Evolutionary conservation across 352 stramenopile genomes (phyloP).

Genomic region (Phytophthora chlamydospora): DNA sequence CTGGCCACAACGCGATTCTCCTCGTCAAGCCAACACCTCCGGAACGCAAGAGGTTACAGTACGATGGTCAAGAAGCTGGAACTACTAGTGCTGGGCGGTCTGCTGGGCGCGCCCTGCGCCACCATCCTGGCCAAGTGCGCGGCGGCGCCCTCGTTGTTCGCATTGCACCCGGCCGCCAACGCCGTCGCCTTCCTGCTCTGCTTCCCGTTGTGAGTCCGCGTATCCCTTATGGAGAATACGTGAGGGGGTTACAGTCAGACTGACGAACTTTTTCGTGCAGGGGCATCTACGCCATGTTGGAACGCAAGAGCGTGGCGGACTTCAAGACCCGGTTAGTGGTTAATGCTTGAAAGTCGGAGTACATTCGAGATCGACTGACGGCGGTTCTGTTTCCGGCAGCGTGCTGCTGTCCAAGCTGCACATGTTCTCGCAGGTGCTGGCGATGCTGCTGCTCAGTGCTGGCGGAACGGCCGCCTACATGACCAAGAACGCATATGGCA

Average conservation of each 20-base stretch:
- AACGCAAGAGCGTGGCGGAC: slow-evolving; percentile 54
- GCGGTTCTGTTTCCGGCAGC: slow-evolving; percentile 12
- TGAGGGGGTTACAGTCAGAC: no score
- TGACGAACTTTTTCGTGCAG: slow-evolving; percentile 16
- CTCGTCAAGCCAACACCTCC: slow-evolving; percentile 1
- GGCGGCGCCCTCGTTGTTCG: slow-evolving; percentile 51
- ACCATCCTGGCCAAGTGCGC: slow-evolving; percentile 51
- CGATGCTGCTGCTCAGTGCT: slow-evolving; percentile 48
- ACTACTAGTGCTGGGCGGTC: slow-evolving; percentile 53
- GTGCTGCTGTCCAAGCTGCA: slow-evolving; percentile 55
- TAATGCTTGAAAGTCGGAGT: neutral
- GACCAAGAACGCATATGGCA: slow-evolving; percentile 64
- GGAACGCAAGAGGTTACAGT: neutral
- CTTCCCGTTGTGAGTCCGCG: slow-evolving; percentile 50
- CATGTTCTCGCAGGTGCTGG: slow-evolving; percentile 53
- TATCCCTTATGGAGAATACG: neutral
- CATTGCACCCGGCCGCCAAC: slow-evolving; percentile 66
- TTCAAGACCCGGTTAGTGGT: slow-evolving; percentile 51
- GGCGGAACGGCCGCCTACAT: slow-evolving; percentile 55
- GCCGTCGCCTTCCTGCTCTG: slow-evolving; percentile 65
- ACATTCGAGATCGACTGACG: slow-evolving; percentile 1
- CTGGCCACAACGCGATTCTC: slow-evolving; percentile 25
- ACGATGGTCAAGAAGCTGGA: slow-evolving; percentile 65
- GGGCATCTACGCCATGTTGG: slow-evolving; percentile 65
- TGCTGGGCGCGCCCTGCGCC: slow-evolving; percentile 55